Evolutionary conservation across 2,329 filamentous ascomycete genomes (phyloP).

Genomic region (Geosmithia putterillii): DNA sequence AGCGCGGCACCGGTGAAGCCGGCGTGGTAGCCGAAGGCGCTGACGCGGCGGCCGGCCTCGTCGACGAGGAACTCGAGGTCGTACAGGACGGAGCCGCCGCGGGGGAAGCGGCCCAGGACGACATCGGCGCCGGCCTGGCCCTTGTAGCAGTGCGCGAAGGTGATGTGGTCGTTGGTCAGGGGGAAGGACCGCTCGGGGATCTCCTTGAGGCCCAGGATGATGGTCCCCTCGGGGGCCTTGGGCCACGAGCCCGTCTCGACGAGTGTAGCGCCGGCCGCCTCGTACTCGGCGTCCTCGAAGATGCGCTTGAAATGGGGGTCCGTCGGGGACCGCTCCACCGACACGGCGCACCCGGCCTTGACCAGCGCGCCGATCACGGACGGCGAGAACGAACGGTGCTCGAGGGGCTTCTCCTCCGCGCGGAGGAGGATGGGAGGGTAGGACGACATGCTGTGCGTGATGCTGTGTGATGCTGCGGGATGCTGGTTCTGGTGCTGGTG

Average conservation of each 20-base stretch:
- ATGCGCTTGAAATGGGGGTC: slow-evolving; percentile 48
- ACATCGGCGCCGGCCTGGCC: slow-evolving; percentile 62
- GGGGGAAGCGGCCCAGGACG: slow-evolving; percentile 4
- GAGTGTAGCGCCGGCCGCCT: slow-evolving; percentile 49
- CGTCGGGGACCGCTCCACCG: slow-evolving; percentile 43
- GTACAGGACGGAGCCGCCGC: slow-evolving; percentile 54
- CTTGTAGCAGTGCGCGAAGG: slow-evolving; percentile 39
- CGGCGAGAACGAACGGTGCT: slow-evolving; percentile 34
- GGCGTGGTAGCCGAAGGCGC: slow-evolving; percentile 62
- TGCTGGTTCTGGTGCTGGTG: no score
- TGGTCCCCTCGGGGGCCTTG: slow-evolving; percentile 52
- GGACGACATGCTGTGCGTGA: slow-evolving; percentile 10
- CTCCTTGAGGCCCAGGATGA: slow-evolving; percentile 70
- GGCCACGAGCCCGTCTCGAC: slow-evolving; percentile 57
- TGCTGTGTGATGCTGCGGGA: no score
- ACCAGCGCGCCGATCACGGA: slow-evolving; percentile 41
- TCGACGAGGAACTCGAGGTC: slow-evolving; percentile 83
- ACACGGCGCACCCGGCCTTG: slow-evolving; percentile 56
- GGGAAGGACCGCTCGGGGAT: slow-evolving; percentile 56
- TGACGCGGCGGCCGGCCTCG: slow-evolving; percentile 56
- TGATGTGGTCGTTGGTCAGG: slow-evolving; percentile 6
- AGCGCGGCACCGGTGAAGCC: slow-evolving; percentile 66
- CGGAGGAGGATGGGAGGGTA: slow-evolving; percentile 34
- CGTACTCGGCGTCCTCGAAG: slow-evolving; percentile 49
- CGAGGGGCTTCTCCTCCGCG: slow-evolving; percentile 46